These are phyloP conservation scores for Lomentospora prolificans DNA, from an alignment of 2,329 filamentous ascomycete species.

Conservation along the genomic window DNA sequence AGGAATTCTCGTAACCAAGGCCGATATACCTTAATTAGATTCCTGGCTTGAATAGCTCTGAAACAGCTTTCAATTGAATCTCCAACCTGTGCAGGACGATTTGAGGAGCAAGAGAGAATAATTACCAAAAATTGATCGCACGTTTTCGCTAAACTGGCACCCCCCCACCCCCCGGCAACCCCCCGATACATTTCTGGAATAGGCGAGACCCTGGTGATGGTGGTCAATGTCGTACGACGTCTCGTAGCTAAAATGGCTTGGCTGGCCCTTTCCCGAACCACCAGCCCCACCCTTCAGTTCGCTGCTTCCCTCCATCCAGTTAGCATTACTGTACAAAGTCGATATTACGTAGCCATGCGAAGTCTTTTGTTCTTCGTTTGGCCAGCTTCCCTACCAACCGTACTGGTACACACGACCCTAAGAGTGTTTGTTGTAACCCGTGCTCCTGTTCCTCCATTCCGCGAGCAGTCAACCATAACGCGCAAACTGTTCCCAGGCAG, in stretches of 20 bases:
- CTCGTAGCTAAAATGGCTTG: neutral
- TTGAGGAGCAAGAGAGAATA: neutral
- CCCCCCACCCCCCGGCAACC: neutral
- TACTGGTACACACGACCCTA: too few species aligned
- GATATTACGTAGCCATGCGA: too few species aligned
- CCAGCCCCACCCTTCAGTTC: neutral
- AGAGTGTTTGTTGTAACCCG: too few species aligned
- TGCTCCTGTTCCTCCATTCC: too few species aligned
- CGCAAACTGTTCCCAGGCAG: too few species aligned
- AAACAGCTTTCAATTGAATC: neutral
- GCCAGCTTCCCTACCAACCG: too few species aligned
- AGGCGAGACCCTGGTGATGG: neutral
- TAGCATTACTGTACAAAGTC: too few species aligned
- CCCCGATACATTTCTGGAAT: neutral
- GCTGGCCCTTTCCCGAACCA: neutral
- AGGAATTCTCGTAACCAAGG: too few species aligned
- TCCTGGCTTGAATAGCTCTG: neutral
- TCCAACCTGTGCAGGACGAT: neutral
- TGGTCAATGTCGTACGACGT: slow-evolving; percentile 1
- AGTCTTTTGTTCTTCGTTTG: too few species aligned
- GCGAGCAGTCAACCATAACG: too few species aligned
- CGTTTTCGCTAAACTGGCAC: neutral
- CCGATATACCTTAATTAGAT: too few species aligned
- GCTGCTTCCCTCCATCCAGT: too few species aligned
- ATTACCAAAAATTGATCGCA: neutral